These are phyloP conservation scores for Debaryomyces udenii DNA, from an alignment of 1,139 yeast species.

Conservation along the genomic window DNA sequence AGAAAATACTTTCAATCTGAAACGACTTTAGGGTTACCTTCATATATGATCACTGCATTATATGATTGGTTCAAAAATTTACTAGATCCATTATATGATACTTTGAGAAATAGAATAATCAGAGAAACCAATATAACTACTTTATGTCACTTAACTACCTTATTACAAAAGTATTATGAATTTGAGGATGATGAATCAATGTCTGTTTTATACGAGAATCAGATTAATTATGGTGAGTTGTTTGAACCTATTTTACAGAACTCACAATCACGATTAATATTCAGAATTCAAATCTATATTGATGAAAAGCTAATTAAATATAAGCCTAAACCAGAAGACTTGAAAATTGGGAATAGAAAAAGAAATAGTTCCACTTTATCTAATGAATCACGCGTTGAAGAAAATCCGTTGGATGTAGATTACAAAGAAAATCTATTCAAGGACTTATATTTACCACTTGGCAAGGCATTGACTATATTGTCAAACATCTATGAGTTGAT, in stretches of 20 bases:
- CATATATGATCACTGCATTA: conserved; percentile 13
- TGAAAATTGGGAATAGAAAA: conserved; percentile 57
- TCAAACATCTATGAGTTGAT: conserved; percentile 81
- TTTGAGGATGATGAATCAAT: conserved; percentile 51
- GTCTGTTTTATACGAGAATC: conserved; percentile 20
- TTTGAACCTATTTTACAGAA: conserved; percentile 76
- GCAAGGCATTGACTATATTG: conserved; percentile 67
- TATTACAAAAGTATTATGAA: conserved; percentile 70
- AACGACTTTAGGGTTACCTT: conserved; percentile 9
- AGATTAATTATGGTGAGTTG: conserved; percentile 45
- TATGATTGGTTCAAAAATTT: conserved; percentile 61
- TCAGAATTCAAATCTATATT: conserved; percentile 72
- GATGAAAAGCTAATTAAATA: conserved; percentile 70
- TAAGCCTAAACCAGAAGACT: conserved; percentile 67
- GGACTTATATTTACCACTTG: conserved; percentile 73
- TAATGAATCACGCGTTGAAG: conserved; percentile 8
- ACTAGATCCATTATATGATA: conserved; percentile 78
- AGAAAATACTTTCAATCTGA: conserved; percentile 46
- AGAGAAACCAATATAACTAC: conserved; percentile 67
- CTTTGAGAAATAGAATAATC: conserved; percentile 63
- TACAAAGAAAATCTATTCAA: conserved; percentile 45
- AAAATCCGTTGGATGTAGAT: conserved; percentile 33
- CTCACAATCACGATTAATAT: conserved; percentile 76
- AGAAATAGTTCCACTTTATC: conserved; percentile 20
- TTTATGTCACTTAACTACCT: conserved; percentile 74